phyloP scores from a whole-genome alignment of 225 moss, liverwort and hornwort species.

The Polytrichum commune region DNA sequence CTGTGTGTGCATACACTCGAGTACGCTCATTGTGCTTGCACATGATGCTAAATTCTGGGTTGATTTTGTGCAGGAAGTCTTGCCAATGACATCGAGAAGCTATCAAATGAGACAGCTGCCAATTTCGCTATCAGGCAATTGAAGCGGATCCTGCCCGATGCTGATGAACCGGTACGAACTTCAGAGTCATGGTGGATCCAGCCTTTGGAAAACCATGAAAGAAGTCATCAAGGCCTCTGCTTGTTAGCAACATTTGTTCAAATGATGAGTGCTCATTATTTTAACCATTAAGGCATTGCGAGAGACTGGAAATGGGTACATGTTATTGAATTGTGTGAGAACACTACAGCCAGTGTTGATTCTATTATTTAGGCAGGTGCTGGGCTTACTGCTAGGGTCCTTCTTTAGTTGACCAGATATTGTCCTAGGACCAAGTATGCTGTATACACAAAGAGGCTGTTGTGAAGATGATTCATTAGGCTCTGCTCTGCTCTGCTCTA shows the following conservation, averaged over 20 bases:
- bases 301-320: no score
- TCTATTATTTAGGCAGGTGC: not conserved
- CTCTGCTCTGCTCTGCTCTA: not conserved
- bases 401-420: not conserved
- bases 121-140: slow-evolving; percentile 88
- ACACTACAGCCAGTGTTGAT: not conserved
- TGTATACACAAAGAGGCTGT: not conserved
- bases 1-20: no score
- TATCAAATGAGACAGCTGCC: slow-evolving; percentile 84
- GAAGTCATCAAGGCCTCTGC: no score
- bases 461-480: not conserved
- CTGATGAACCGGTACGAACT: slow-evolving; percentile 77
- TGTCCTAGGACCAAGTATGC: no score
- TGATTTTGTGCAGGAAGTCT: slow-evolving; percentile 67
- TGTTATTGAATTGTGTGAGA: not conserved
- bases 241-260: no score
- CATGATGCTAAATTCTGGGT: not conserved
- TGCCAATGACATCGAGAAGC: slow-evolving; percentile 83
- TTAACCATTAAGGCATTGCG: no score
- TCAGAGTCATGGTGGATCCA: not conserved
- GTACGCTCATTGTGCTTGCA: no score
- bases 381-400: not conserved
- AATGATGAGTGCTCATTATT: no score
- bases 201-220: no score
- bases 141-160: slow-evolving; percentile 88